Base-by-base conservation (phyloP, 768 basidiomycete species). In the Lentinula detonsa region DNA sequence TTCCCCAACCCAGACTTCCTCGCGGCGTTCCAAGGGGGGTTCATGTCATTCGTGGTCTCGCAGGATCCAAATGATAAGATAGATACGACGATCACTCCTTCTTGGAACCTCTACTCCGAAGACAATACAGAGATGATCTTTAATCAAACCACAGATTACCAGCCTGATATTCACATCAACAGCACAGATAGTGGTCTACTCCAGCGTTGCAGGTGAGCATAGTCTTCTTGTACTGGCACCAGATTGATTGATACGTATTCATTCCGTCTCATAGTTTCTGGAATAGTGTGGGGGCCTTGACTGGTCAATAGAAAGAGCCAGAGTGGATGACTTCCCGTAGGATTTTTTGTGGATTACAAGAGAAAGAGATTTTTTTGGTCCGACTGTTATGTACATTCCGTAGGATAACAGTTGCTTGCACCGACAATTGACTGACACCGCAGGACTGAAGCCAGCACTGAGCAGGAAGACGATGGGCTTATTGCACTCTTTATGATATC, bases 41-140 rank as follows among this genome's bases (percentile, higher is more conserved):
- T 73, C 54, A 13, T 71, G 43, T 60, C 65, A 4, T 62, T 71
- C 50, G 66, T 64, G 16, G 63, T 53, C 40, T 65, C 60, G 4
- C 59, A 65, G 33, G 58, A 70, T 35, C 68, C 68, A 0, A 62
- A 52, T 34, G 21, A 40, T 39, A 71, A 62, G 39, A 66, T 67
- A 15, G 49, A 62, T 5, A 51, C 42, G 6, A 68, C 65, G 9
- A 65, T 65, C 45, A 66, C 66, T 4, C 69, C 68, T 10, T 15
- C 52, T 4, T 70, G 69, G 71, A 5, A 35, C 2, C 42, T n/a
- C 7, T 64, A n/a, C 33, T 15, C 37, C 1, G n/a, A 15, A 4
- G 65, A 57, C 4, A 8, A 63, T 10, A 63, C 67, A 9, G 71
- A 75, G 65, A 74, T 74, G 72, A 42, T 73, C 16, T 75, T 74